phyloP scores from a whole-genome alignment of 129 eudicot genomes.

The Smallanthus sonchifolius region DNA sequence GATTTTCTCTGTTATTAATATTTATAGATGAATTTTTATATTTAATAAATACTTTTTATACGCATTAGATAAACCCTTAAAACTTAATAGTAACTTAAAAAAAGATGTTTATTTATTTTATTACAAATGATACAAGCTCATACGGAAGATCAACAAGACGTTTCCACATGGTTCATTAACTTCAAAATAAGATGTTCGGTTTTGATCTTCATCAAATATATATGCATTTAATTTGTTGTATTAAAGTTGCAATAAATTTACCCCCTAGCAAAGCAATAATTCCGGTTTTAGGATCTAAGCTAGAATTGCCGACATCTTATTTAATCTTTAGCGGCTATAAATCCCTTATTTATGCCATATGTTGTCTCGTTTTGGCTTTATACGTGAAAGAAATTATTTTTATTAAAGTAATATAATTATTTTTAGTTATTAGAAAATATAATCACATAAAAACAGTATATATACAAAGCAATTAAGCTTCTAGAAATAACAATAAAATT shows the following conservation, averaged over 20 bases:
- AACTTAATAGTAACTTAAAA: no score
- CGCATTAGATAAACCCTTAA: no score
- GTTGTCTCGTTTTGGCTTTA: neutral
- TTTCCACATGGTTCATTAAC: neutral
- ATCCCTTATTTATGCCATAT: neutral
- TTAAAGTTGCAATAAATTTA: neutral
- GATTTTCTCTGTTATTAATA: no score
- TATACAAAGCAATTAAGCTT: neutral
- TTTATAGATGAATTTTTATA: no score
- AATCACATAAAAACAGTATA: neutral
- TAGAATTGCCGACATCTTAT: neutral
- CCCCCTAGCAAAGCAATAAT: neutral
- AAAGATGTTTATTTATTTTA: no score
- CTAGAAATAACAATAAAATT: neutral
- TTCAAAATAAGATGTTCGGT: no score
- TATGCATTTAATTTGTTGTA: neutral
- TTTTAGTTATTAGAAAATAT: neutral
- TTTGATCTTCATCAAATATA: no score
- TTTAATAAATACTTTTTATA: no score
- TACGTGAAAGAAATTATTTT: neutral
- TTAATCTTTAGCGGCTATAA: no score
- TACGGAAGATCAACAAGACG: neutral
- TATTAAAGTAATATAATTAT: neutral
- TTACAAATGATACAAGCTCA: neutral
- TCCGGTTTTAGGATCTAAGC: neutral